A percentile compares a stretch with the other conserved stretches of the same genome.
These are phyloP conservation scores for Dothideomycetes sp. DNA, from an alignment of 2,329 filamentous ascomycete species.

Conservation along the genomic window DNA sequence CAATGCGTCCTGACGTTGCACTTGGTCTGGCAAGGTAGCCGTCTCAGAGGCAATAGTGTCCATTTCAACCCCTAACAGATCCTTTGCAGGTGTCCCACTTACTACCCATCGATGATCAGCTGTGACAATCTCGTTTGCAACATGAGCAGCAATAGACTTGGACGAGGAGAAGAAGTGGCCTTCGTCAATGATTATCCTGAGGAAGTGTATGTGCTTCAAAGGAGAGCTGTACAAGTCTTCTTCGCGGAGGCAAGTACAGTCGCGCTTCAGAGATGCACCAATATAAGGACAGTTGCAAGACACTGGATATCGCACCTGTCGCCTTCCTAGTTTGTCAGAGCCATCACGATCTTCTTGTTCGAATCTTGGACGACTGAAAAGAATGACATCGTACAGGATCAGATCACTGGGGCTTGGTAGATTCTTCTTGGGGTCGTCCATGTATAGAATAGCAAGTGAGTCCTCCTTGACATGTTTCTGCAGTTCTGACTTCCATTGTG, in stretches of 20 bases:
- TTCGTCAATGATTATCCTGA: slow-evolving; percentile 85
- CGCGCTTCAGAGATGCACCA: slow-evolving; percentile 28
- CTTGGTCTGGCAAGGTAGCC: slow-evolving; percentile 5
- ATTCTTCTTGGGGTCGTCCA: slow-evolving; percentile 40
- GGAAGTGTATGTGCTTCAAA: slow-evolving; percentile 65
- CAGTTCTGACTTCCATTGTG: slow-evolving; percentile 78
- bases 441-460: slow-evolving; percentile 49
- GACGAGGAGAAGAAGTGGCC: slow-evolving; percentile 73
- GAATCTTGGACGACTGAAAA: slow-evolving; percentile 67
- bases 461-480: slow-evolving; percentile 55
- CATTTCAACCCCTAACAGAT: slow-evolving; percentile 65
- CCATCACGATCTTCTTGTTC: slow-evolving; percentile 52
- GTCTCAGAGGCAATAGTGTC: slow-evolving; percentile 34
- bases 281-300: slow-evolving; percentile 32
- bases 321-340: slow-evolving; percentile 33
- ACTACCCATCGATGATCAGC: slow-evolving; percentile 77
- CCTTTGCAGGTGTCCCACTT: slow-evolving; percentile 78
- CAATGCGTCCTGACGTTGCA: slow-evolving; percentile 18
- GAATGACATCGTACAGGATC: slow-evolving; percentile 58
- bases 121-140: slow-evolving; percentile 41
- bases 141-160: slow-evolving; percentile 45
- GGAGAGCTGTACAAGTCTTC: slow-evolving; percentile 45
- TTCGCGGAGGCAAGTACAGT: slow-evolving; percentile 33
- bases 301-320: slow-evolving; percentile 15
- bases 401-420: slow-evolving; percentile 52